Conservation (phyloP, 495 filamentous ascomycete species). For the Aspergillus panamensis region DNA sequence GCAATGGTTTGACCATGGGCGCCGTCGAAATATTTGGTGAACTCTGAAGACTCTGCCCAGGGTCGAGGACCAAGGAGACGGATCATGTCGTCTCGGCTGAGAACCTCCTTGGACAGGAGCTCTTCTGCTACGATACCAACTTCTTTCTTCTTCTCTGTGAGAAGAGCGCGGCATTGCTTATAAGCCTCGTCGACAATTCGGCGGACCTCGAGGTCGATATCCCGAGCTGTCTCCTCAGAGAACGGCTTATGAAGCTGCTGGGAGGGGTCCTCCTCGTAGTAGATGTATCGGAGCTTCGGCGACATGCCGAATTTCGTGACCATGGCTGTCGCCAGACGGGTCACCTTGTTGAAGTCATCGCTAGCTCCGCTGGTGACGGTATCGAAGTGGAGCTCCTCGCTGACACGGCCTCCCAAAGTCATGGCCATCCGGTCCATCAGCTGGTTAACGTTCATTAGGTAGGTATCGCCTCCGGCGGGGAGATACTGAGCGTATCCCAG, state of each 20-base stretch:
- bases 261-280: constrained; percentile 78
- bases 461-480: constrained; percentile 76
- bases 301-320: constrained; percentile 99
- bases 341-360: constrained; percentile 99
- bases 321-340: constrained; percentile 91
- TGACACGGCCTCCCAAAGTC: constrained; percentile 92
- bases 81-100: constrained; percentile 86
- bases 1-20: constrained; percentile 46
- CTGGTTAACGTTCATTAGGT: constrained; percentile 92
- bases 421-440: constrained; percentile 99
- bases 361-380: constrained; percentile 91
- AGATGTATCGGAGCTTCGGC: constrained; percentile 81
- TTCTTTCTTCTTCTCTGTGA: constrained; percentile 82
- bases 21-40: constrained; percentile 84
- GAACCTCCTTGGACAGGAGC: constrained; percentile 83
- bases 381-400: constrained; percentile 92
- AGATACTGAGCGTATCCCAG: constrained; percentile 96
- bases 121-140: constrained; percentile 91
- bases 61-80: constrained; percentile 77
- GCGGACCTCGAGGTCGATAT: constrained; percentile 86
- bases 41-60: constrained; percentile 81
- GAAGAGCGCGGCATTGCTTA: constrained; percentile 77
- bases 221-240: constrained; percentile 85
- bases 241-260: constrained; percentile 90
- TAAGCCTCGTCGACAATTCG: constrained; percentile 89